Percentiles rank a stretch among this genome's conserved stretches.
Conservation (phyloP, 148 eudicot species). For the Nepenthes mirabilis region DNA sequence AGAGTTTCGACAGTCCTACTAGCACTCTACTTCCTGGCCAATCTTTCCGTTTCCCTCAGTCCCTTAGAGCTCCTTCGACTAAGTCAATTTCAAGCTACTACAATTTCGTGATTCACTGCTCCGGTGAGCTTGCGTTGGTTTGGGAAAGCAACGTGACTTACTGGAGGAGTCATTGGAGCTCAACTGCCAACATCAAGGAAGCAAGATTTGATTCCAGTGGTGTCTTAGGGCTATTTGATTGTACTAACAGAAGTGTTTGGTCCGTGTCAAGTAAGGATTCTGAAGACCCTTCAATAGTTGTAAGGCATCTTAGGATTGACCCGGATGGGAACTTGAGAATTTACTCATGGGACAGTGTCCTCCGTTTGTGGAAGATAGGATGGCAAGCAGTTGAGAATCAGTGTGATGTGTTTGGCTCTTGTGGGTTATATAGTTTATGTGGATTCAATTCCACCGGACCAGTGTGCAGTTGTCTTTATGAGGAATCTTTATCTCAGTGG, state of each 20-base stretch:
- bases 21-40: slow-evolving; percentile 45
- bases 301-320: slow-evolving; percentile 46
- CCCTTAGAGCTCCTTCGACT: slow-evolving; percentile 42
- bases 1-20: slow-evolving; percentile 48
- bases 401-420: slow-evolving; percentile 45
- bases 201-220: slow-evolving; percentile 40
- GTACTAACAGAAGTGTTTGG: slow-evolving; percentile 24
- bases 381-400: slow-evolving; percentile 63
- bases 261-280: slow-evolving; percentile 34
- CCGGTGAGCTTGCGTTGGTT: slow-evolving; percentile 38
- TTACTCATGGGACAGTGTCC: slow-evolving; percentile 32
- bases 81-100: slow-evolving; percentile 38
- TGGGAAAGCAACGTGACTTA: slow-evolving; percentile 66
- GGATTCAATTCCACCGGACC: slow-evolving; percentile 37
- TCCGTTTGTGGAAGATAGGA: slow-evolving; percentile 33
- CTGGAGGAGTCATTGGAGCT: slow-evolving; percentile 35
- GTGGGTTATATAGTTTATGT: slow-evolving; percentile 49
- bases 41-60: slow-evolving; percentile 35
- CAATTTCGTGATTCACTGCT: slow-evolving; percentile 23
- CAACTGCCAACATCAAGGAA: slow-evolving; percentile 20
- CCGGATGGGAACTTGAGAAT: slow-evolving; percentile 53
- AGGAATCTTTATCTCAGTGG: slow-evolving; percentile 16
- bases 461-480: slow-evolving; percentile 38
- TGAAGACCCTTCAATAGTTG: slow-evolving; percentile 24
- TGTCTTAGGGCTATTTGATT: slow-evolving; percentile 36